phyloP scores from a whole-genome alignment of 768 basidiomycete species.

The Auriscalpium microsporum region DNA sequence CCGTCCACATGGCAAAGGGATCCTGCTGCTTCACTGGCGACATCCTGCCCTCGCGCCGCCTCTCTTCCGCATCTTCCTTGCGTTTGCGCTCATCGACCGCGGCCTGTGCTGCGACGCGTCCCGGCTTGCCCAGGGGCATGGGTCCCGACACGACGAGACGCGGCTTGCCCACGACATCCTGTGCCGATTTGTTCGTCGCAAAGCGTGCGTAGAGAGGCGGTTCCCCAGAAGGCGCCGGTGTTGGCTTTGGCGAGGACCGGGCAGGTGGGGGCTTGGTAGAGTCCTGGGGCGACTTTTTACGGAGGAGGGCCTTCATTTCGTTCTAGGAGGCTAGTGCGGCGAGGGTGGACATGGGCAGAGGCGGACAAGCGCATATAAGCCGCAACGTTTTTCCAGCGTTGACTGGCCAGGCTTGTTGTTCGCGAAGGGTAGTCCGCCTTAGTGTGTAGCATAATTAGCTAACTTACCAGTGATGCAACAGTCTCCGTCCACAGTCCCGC shows the following conservation, averaged over 20 bases:
- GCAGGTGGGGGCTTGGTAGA: slow-evolving; percentile 1
- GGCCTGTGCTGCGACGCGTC: neutral
- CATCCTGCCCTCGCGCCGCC: neutral
- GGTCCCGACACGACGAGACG: slow-evolving; percentile 20
- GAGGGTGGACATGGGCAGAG: too few relatives aligned
- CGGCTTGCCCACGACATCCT: slow-evolving; percentile 1
- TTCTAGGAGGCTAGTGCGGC: neutral
- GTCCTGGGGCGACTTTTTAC: slow-evolving; percentile 6
- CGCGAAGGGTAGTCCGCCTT: too few relatives aligned
- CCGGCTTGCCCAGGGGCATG: slow-evolving; percentile 15
- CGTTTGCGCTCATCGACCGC: slow-evolving; percentile 1
- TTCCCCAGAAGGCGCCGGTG: slow-evolving; percentile 1
- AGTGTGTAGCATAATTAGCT: too few relatives aligned
- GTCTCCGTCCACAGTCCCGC: too few relatives aligned
- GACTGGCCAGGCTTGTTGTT: neutral
- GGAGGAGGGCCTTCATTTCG: slow-evolving; percentile 13
- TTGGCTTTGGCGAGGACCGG: neutral
- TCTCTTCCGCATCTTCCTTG: neutral
- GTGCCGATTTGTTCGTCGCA: slow-evolving; percentile 9
- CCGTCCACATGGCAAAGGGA: too few relatives aligned
- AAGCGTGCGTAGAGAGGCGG: slow-evolving; percentile 23
- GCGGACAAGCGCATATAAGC: neutral
- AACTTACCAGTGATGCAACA: too few relatives aligned
- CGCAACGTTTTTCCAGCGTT: neutral
- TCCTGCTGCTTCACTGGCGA: too few relatives aligned